Conservation (phyloP, 2,329 filamentous ascomycete species). For the Ilyonectria sp. region DNA sequence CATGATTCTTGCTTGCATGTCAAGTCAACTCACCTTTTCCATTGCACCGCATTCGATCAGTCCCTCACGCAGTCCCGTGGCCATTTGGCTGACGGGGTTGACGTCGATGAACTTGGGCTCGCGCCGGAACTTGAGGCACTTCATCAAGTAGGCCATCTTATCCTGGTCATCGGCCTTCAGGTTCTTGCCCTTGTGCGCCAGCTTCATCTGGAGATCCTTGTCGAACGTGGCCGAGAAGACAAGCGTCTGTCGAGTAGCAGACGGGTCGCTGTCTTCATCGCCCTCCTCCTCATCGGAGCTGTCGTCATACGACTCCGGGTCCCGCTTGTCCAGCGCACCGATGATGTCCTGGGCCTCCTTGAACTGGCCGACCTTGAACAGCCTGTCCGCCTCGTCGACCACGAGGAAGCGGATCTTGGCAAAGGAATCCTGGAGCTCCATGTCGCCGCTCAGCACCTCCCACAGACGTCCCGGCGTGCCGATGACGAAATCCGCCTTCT, state of each 20-base stretch:
- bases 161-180: slow-evolving; percentile 76
- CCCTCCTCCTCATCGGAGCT: slow-evolving; percentile 60
- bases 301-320: slow-evolving; percentile 66
- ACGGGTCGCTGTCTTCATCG: slow-evolving; percentile 64
- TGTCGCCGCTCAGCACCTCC: slow-evolving; percentile 89
- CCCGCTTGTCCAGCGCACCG: slow-evolving; percentile 80
- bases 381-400: slow-evolving; percentile 92
- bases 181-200: slow-evolving; percentile 63
- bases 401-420: slow-evolving; percentile 86
- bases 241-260: slow-evolving; percentile 81
- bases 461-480: slow-evolving; percentile 93
- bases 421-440: slow-evolving; percentile 78
- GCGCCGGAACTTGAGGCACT: slow-evolving; percentile 89
- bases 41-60: slow-evolving; percentile 92
- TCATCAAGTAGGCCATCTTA: slow-evolving; percentile 93
- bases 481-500: slow-evolving; percentile 91
- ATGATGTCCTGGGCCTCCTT: slow-evolving; percentile 94
- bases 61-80: slow-evolving; percentile 86
- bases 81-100: slow-evolving; percentile 92
- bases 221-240: slow-evolving; percentile 98
- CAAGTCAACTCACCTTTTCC: slow-evolving; percentile 79
- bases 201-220: slow-evolving; percentile 90
- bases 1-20: too few species aligned
- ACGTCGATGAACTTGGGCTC: slow-evolving; percentile 93
- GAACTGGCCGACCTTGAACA: slow-evolving; percentile 94